These are phyloP conservation scores for Bauhinia variegata DNA, from an alignment of 306 rosid genomes.

Conservation along the genomic window DNA sequence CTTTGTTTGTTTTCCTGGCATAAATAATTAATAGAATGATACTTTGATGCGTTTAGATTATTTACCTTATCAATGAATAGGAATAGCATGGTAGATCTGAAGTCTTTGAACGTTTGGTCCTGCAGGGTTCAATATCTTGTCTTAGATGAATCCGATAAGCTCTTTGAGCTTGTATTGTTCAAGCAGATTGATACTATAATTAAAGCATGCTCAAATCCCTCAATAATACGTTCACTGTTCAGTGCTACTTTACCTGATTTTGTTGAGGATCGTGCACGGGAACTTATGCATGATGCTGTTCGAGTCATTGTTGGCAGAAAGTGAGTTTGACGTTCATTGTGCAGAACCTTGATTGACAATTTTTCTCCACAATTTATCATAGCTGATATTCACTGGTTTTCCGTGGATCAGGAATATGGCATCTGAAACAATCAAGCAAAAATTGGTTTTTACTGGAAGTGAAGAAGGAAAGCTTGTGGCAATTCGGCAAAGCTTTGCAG, in stretches of 20 bases:
- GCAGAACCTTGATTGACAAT: conserved; percentile 13
- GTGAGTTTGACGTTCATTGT: conserved; percentile 55
- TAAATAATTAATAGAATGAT: conserved; percentile 10
- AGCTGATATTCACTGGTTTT: conserved; percentile 29
- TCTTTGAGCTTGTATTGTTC: conserved; percentile 83
- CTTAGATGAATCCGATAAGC: conserved; percentile 94
- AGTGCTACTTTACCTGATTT: conserved; percentile 96
- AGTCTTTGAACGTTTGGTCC: conserved; percentile 29
- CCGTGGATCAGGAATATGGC: conserved; percentile 80
- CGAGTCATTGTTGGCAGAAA: conserved; percentile 92
- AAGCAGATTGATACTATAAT: conserved; percentile 81
- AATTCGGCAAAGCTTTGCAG: conserved; percentile 88
- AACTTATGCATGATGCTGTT: conserved; percentile 96
- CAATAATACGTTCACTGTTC: conserved; percentile 79
- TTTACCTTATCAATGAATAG: conserved; percentile 15
- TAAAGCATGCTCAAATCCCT: conserved; percentile 93
- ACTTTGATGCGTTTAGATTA: neutral
- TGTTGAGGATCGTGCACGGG: conserved; percentile 91
- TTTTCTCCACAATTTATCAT: conserved; percentile 16
- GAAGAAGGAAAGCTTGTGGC: conserved; percentile 94
- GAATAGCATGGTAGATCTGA: neutral
- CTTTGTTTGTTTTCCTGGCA: neutral
- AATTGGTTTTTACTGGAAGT: conserved; percentile 83
- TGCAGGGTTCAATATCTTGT: conserved; percentile 91
- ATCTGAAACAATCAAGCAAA: conserved; percentile 82